A percentile compares a stretch with the other conserved stretches of the same genome.
These are phyloP conservation scores for Xanthoconium stramineum DNA, from an alignment of 768 basidiomycete species.

Conservation along the genomic window DNA sequence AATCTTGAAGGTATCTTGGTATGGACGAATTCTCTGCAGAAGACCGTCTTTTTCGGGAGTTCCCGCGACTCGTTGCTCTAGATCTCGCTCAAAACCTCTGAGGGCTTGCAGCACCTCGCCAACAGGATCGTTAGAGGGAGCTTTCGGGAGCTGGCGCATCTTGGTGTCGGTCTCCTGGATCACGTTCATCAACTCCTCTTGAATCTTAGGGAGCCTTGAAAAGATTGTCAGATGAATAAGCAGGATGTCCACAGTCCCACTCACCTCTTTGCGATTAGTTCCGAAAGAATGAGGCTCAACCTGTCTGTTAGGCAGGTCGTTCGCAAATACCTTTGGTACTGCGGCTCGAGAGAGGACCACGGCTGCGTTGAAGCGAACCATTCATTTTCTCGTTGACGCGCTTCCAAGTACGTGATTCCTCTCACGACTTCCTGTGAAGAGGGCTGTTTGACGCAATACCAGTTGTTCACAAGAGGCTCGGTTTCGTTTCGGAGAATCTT, in stretches of 20 bases:
- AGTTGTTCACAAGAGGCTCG: constrained; percentile 26
- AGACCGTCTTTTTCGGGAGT: constrained; percentile 50
- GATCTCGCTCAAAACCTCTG: constrained; percentile 42
- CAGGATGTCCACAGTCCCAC: constrained; percentile 1
- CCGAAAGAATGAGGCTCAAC: constrained; percentile 58
- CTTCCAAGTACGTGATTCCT: constrained; percentile 51
- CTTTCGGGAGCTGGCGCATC: constrained; percentile 40
- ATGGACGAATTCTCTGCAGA: constrained; percentile 52
- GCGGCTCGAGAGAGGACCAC: constrained; percentile 53
- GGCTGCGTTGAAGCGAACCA: constrained; percentile 53
- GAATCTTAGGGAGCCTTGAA: constrained; percentile 60
- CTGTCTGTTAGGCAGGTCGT: constrained; percentile 55
- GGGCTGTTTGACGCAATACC: constrained; percentile 42
- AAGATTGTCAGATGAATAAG: background rate
- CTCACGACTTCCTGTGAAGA: constrained; percentile 23
- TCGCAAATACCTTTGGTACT: constrained; percentile 51
- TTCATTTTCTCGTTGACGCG: constrained; percentile 51
- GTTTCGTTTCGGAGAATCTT: constrained; percentile 53
- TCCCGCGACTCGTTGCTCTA: constrained; percentile 49
- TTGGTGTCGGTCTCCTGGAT: constrained; percentile 38
- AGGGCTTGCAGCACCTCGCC: constrained; percentile 52
- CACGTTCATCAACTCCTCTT: constrained; percentile 50
- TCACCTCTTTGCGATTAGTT: constrained; percentile 60
- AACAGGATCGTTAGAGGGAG: constrained; percentile 53
- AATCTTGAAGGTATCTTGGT: constrained; percentile 44